These are phyloP conservation scores for Tympanopsis confertula DNA, from an alignment of 2,329 filamentous ascomycete genomes.

Conservation along the genomic window DNA sequence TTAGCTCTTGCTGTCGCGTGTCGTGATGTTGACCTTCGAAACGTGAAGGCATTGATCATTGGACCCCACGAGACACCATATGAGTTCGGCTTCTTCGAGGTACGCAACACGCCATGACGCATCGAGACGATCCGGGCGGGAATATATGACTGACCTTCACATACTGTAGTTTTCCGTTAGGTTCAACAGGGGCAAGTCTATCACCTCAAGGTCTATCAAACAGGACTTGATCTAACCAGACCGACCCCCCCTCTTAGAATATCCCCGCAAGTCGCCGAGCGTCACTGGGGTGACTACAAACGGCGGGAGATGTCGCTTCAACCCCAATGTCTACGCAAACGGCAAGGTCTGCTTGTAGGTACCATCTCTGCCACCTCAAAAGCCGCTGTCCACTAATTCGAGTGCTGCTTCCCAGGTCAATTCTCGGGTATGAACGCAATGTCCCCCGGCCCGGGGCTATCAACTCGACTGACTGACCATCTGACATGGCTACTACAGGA, in stretches of 20 bases:
- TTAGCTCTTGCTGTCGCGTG: conserved; percentile 77
- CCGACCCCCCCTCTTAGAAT: conserved; percentile 43
- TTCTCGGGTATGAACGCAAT: conserved; percentile 55
- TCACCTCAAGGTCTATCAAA: conserved; percentile 1
- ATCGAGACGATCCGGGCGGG: background rate
- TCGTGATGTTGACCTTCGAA: conserved; percentile 76
- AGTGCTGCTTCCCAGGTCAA: conserved; percentile 45
- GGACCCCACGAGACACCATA: conserved; percentile 92
- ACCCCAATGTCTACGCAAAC: conserved; percentile 7
- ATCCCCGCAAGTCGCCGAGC: conserved; percentile 57
- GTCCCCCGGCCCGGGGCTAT: conserved; percentile 2
- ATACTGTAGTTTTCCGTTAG: conserved; percentile 56
- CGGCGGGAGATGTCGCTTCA: background rate
- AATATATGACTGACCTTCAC: too few species aligned
- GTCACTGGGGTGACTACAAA: conserved; percentile 20
- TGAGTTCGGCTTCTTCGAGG: conserved; percentile 95
- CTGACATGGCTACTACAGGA: conserved; percentile 38
- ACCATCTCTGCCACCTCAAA: too few species aligned
- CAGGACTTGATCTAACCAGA: background rate
- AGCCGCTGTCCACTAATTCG: too few species aligned
- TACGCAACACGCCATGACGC: conserved; percentile 23
- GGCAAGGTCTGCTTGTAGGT: background rate
- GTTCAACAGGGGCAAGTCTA: conserved; percentile 56
- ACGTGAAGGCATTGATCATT: conserved; percentile 77
- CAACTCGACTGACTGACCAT: conserved; percentile 5